Evolutionary conservation across 2,329 filamentous ascomycete genomes (phyloP).

Genomic region (Calonectria pseudoturangicola): DNA sequence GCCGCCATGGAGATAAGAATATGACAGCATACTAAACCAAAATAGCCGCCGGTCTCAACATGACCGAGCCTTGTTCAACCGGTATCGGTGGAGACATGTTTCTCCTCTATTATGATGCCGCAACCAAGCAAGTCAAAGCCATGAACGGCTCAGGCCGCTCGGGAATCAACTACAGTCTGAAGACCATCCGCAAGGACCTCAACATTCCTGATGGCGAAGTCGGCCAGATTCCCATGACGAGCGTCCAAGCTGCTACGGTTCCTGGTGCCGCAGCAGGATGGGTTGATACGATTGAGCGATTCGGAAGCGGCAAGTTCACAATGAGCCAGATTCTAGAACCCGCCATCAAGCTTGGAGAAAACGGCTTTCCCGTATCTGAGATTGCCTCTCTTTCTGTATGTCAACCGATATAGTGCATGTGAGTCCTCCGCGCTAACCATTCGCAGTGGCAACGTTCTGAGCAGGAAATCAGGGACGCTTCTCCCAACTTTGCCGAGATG

Average conservation of each 20-base stretch:
- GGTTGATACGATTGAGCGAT: constrained; percentile 90
- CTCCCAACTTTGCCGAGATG: constrained; percentile 91
- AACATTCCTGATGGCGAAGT: constrained; percentile 74
- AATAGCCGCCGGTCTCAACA: constrained; percentile 89
- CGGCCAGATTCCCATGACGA: constrained; percentile 81
- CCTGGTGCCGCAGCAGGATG: constrained; percentile 95
- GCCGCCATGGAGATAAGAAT: not conserved
- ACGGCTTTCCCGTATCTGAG: constrained; percentile 93
- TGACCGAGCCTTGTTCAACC: constrained; percentile 94
- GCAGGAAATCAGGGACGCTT: constrained; percentile 78
- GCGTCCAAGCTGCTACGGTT: constrained; percentile 88
- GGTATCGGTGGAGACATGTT: constrained; percentile 99
- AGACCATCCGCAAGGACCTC: constrained; percentile 81
- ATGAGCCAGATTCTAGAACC: constrained; percentile 87
- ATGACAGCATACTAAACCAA: not conserved
- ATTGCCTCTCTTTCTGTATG: constrained; percentile 81
- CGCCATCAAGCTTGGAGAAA: constrained; percentile 89
- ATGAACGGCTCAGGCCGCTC: constrained; percentile 96
- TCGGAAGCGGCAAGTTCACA: constrained; percentile 89
- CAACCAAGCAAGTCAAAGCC: constrained; percentile 86
- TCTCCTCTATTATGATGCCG: constrained; percentile 92
- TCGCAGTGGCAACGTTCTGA: constrained; percentile 84
- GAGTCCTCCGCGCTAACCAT: not conserved
- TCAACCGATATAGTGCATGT: constrained; percentile 37
- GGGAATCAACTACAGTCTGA: constrained; percentile 80